These are phyloP conservation scores for Ogataea minuta DNA, from an alignment of 805 yeast species.

Conservation along the genomic window DNA sequence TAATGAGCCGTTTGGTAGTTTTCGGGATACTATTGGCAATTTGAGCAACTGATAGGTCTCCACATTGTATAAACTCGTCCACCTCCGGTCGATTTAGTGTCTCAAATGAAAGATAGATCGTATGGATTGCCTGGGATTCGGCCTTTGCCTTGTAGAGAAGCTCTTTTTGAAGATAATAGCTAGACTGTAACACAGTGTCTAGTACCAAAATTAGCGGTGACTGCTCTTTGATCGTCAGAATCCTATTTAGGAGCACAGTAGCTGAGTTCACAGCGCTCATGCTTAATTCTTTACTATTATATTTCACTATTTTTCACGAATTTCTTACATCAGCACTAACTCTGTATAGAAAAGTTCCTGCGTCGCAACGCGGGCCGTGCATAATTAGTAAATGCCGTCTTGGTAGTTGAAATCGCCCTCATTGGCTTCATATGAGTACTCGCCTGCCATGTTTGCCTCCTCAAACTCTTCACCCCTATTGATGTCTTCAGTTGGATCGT, in stretches of 20 bases:
- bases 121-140: slow-evolving; percentile 26
- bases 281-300: not conserved
- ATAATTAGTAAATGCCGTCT: slow-evolving; percentile 17
- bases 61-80: slow-evolving; percentile 47
- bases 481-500: slow-evolving; percentile 26
- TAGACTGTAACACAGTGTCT: slow-evolving; percentile 73
- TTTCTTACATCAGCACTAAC: slow-evolving; percentile 5
- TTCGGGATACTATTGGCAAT: slow-evolving; percentile 12
- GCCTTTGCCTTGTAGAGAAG: slow-evolving; percentile 41
- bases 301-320: slow-evolving; percentile 1
- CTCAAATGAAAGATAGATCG: slow-evolving; percentile 67
- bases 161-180: slow-evolving; percentile 55
- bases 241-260: slow-evolving; percentile 61
- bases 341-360: slow-evolving; percentile 12
- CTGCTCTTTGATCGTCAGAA: slow-evolving; percentile 66
- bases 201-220: slow-evolving; percentile 69
- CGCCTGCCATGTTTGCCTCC: slow-evolving; percentile 17
- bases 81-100: slow-evolving; percentile 53
- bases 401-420: slow-evolving; percentile 21
- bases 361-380: not conserved
- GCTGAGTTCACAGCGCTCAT: slow-evolving; percentile 34
- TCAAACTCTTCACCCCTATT: slow-evolving; percentile 22
- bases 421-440: slow-evolving; percentile 20
- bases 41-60: slow-evolving; percentile 15
- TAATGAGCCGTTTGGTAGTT: slow-evolving; percentile 36